phyloP scores from a whole-genome alignment of 306 rosid species.

The Cucurbita moschata region DNA sequence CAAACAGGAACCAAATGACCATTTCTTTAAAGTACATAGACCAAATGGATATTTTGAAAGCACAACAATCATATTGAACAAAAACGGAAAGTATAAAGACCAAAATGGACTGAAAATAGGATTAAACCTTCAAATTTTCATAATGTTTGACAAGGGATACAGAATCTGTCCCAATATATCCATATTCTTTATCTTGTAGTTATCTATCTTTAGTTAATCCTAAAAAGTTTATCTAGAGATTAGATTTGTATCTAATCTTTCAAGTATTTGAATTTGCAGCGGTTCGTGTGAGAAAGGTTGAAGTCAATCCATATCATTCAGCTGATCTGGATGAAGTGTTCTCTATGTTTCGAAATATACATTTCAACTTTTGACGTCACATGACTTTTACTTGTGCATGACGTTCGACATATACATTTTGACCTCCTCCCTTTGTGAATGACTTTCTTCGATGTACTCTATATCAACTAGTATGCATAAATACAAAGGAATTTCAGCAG shows the following conservation, averaged over 20 bases:
- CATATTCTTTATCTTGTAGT: background rate
- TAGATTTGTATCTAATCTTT: background rate
- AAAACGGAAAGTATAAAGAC: too few species aligned
- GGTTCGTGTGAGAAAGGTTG: background rate
- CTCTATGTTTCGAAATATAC: background rate
- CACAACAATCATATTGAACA: too few species aligned
- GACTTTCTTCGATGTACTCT: conserved; percentile 49
- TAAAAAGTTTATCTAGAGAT: background rate
- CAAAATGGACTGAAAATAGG: too few species aligned
- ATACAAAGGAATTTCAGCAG: background rate
- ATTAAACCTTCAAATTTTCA: too few species aligned
- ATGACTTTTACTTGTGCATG: too few species aligned
- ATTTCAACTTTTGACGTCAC: background rate
- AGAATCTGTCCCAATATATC: background rate
- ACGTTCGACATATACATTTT: too few species aligned
- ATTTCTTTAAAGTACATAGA: background rate
- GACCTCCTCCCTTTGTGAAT: conserved; percentile 14
- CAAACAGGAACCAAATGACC: background rate
- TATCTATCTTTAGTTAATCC: background rate
- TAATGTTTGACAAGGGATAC: too few species aligned
- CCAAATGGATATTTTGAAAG: background rate
- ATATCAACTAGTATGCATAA: conserved; percentile 31
- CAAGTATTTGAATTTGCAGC: background rate
- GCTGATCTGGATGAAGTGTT: background rate
- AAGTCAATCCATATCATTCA: background rate